Base-by-base conservation (phyloP, 2,329 filamentous ascomycete genomes). In the Neopestalotiopsis sp. region DNA sequence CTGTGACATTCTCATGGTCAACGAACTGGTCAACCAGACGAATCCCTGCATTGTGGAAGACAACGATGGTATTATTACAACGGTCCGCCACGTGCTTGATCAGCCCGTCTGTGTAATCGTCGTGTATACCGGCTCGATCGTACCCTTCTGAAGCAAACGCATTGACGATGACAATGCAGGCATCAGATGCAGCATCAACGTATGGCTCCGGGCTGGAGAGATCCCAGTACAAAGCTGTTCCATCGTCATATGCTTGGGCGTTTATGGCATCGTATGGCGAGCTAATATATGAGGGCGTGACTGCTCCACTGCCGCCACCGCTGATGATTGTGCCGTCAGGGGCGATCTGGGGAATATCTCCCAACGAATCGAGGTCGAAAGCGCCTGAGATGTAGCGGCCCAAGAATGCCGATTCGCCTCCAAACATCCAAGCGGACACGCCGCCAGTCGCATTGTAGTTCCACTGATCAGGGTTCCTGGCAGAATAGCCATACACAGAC, bases 141-240 rank as follows among this genome's bases (percentile, higher is more conserved):
- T 86, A 91, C 1, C 91, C 92, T 79, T 97, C 94, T 1, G 91
- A 90, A 1, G 91, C 89, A 78, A 91, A 93, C 7, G 85, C 87
- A 74, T 92, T 92, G 72, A 89, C 86, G 72, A 92, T 88, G 0
- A 91, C 88, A 2, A 92, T 79, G 71, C 94, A 96, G 6, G 93
- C 84, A 73, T 94, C 86, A 1, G 86, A 84, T 4, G 71, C 78
- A 1, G 81, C 76, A 63, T 86, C 81, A 7, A 91, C 85, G 5
- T 78, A 73, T 0, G 90, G 88, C 1, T 82, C 77, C 1, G 76
- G 74, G 1, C 79, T 84, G 17, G 77, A 76, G 70, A 90, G 87
- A 74, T 92, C 90, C 84, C 86, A 90, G 75, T 86, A 87, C 1
- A 92, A 74, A 0, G 84, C 83, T 0, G 88, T 90, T 60, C 82